phyloP scores from a whole-genome alignment of 2,329 filamentous ascomycete species.

The Fusarium goolgardi region DNA sequence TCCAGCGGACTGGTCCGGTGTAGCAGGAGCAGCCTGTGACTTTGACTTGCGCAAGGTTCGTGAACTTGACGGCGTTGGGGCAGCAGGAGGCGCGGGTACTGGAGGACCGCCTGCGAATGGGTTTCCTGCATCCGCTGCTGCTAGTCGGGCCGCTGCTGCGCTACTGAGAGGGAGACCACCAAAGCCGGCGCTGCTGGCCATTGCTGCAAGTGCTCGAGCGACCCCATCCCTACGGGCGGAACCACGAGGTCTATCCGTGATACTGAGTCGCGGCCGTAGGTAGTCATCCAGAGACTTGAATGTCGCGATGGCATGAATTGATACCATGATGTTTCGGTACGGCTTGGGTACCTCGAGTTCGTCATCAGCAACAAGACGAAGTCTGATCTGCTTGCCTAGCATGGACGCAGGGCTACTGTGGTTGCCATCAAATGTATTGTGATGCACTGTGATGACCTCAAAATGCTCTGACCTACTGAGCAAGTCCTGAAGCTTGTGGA shows the following conservation, averaged over 20 bases:
- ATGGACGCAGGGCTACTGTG: conserved; percentile 93
- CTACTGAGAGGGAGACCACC: conserved; percentile 67
- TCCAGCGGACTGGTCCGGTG: conserved; percentile 59
- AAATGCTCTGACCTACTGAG: conserved; percentile 98
- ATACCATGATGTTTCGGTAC: conserved; percentile 96
- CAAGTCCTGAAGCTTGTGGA: conserved; percentile 94
- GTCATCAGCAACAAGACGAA: conserved; percentile 89
- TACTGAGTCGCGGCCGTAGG: conserved; percentile 85
- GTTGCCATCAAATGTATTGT: conserved; percentile 90
- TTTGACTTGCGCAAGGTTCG: conserved; percentile 60
- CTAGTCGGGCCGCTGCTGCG: conserved; percentile 59
- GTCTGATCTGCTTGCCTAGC: conserved; percentile 93
- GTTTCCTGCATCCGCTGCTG: conserved; percentile 55
- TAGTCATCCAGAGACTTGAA: conserved; percentile 98
- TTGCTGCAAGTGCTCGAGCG: conserved; percentile 77
- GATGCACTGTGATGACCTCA: conserved; percentile 94
- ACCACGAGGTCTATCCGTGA: conserved; percentile 75
- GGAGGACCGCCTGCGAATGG: conserved; percentile 54
- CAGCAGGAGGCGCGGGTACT: conserved; percentile 52
- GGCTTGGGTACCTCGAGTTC: conserved; percentile 88
- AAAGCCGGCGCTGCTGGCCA: conserved; percentile 77
- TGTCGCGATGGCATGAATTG: conserved; percentile 96
- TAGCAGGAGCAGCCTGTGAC: conserved; percentile 59
- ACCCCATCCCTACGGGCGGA: conserved; percentile 71
- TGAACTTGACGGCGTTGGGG: conserved; percentile 57